Percentiles rank a stretch among this genome's conserved stretches.
phyloP scores from a whole-genome alignment of 208 protist genomes.

The Leishmania major region DNA sequence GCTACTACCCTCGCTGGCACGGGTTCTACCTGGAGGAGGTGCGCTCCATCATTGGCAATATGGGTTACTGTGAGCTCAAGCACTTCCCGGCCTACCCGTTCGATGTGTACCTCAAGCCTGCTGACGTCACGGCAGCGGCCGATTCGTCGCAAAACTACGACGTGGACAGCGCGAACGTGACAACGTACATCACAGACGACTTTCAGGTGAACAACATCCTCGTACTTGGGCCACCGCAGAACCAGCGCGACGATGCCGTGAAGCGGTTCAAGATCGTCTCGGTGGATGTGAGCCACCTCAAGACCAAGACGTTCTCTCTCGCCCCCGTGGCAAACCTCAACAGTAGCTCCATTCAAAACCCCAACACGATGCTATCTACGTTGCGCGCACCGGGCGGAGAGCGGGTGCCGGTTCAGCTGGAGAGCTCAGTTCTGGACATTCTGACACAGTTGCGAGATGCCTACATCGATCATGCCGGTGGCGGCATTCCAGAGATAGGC shows the following conservation, averaged over 20 bases:
- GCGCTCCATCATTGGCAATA: constrained; percentile 75
- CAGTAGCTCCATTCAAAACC: constrained; percentile 34
- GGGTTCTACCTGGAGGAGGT: constrained; percentile 92
- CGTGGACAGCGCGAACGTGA: constrained; percentile 29
- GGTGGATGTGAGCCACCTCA: constrained; percentile 71
- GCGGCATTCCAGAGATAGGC: constrained; percentile 88
- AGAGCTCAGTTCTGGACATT: constrained; percentile 42
- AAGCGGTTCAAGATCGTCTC: constrained; percentile 87
- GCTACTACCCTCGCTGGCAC: constrained; percentile 91
- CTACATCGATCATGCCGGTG: constrained; percentile 76
- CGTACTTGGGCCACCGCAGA: constrained; percentile 68
- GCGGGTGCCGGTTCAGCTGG: constrained; percentile 48
- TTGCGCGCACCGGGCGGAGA: constrained; percentile 26
- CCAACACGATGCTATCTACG: constrained; percentile 52
- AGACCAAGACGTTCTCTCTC: constrained; percentile 41
- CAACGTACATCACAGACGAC: constrained; percentile 83
- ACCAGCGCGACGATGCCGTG: constrained; percentile 79
- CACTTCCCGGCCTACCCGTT: constrained; percentile 85
- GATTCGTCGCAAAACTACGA: constrained; percentile 30
- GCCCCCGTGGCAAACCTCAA: constrained; percentile 30
- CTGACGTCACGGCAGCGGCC: neutral
- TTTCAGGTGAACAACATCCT: constrained; percentile 79
- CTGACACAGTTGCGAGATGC: constrained; percentile 73
- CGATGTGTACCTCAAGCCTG: constrained; percentile 71
- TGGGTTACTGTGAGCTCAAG: constrained; percentile 71